Evolutionary conservation across 208 protist genomes (phyloP).

Genomic region (Trichomonas gallinae): DNA sequence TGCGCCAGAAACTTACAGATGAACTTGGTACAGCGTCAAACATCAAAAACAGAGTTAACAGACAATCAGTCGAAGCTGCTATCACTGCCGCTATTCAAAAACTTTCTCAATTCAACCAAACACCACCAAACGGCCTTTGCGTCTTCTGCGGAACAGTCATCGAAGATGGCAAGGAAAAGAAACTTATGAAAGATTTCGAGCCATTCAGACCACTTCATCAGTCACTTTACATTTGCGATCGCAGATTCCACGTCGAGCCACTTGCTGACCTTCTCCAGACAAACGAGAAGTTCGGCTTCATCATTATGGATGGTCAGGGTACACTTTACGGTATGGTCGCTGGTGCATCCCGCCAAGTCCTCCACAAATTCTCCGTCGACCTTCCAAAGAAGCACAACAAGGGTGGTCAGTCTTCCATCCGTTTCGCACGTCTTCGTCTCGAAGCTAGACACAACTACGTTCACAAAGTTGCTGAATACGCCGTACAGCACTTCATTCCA

Average conservation of each 20-base stretch:
- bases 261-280: conserved; percentile 87
- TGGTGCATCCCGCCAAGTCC: conserved; percentile 85
- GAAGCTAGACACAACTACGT: conserved; percentile 99
- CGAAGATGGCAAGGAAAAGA: conserved; percentile 97
- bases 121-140: conserved; percentile 86
- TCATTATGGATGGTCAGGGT: conserved; percentile 98
- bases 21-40: conserved; percentile 98
- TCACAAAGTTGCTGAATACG: conserved; percentile 88
- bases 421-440: conserved; percentile 96
- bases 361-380: conserved; percentile 95
- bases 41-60: conserved; percentile 98
- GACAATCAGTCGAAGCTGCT: conserved; percentile 63
- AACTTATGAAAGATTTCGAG: conserved; percentile 95
- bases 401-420: conserved; percentile 97
- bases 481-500: conserved; percentile 88
- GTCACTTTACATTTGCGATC: conserved; percentile 84
- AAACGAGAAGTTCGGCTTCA: conserved; percentile 98
- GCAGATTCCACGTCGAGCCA: conserved; percentile 59
- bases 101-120: conserved; percentile 69
- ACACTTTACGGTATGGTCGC: conserved; percentile 84
- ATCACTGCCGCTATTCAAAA: conserved; percentile 68
- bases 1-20: conserved; percentile 94
- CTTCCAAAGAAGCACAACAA: conserved; percentile 99
- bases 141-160: conserved; percentile 97
- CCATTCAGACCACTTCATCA: conserved; percentile 98